These are phyloP conservation scores for Boletus rex-veris DNA, from an alignment of 768 basidiomycete species.

Conservation along the genomic window DNA sequence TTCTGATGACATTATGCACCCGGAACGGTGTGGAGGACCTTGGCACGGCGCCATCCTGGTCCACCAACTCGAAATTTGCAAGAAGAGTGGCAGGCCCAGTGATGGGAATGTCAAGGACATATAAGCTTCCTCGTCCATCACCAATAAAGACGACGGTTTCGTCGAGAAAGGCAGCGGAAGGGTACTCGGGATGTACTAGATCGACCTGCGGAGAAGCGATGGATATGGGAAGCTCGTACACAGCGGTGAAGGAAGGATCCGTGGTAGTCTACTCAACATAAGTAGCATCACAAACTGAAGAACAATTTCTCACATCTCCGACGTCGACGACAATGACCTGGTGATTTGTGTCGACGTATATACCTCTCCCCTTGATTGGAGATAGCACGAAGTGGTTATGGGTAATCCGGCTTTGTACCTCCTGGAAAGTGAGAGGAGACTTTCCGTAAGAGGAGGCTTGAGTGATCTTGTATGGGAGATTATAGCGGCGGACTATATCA, in stretches of 20 bases:
- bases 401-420: slow-evolving; percentile 78
- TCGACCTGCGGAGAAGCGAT: slow-evolving; percentile 41
- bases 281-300: background rate
- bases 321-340: slow-evolving; percentile 59
- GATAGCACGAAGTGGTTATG: slow-evolving; percentile 75
- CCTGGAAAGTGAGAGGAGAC: slow-evolving; percentile 67
- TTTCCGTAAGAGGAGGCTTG: slow-evolving; percentile 56
- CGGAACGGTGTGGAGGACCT: slow-evolving; percentile 37
- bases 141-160: slow-evolving; percentile 50
- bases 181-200: slow-evolving; percentile 63
- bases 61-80: slow-evolving; percentile 49
- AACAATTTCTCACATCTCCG: slow-evolving; percentile 46
- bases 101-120: slow-evolving; percentile 49
- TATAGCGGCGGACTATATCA: slow-evolving; percentile 49
- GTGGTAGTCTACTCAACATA: slow-evolving; percentile 46
- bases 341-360: slow-evolving; percentile 67
- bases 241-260: slow-evolving; percentile 48
- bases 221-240: slow-evolving; percentile 60
- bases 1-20: slow-evolving; percentile 33
- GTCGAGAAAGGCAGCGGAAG: slow-evolving; percentile 60
- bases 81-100: slow-evolving; percentile 41
- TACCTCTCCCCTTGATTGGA: slow-evolving; percentile 41
- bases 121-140: slow-evolving; percentile 69
- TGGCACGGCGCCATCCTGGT: slow-evolving; percentile 19
- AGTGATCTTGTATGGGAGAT: slow-evolving; percentile 44